phyloP scores from a whole-genome alignment of 345 rosid genomes.

The Salix koriyanagi region DNA sequence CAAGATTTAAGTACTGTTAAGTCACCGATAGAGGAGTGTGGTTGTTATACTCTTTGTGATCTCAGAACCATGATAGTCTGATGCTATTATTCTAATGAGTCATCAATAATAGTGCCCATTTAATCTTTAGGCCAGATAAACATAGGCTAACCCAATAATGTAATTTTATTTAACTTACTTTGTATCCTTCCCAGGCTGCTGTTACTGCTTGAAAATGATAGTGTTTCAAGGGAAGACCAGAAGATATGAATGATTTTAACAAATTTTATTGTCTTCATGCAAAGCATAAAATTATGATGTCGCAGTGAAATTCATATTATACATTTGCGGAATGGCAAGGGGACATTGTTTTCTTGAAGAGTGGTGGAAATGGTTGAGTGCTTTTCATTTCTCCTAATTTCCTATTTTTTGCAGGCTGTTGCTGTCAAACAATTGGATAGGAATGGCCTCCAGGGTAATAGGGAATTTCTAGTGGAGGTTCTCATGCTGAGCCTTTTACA shows the following conservation, averaged over 20 bases:
- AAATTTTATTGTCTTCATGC: not conserved
- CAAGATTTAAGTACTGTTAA: too few relatives aligned
- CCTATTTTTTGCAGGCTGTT: constrained; percentile 53
- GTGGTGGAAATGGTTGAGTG: not conserved
- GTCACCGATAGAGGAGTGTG: not conserved
- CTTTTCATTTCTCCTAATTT: not conserved
- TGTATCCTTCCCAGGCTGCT: not conserved
- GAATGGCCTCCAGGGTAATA: constrained; percentile 96
- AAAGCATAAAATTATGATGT: not conserved
- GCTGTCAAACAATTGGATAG: constrained; percentile 96
- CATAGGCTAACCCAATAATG: not conserved
- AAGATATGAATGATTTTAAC: not conserved
- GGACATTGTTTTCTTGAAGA: not conserved
- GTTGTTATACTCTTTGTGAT: not conserved
- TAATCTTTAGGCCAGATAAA: not conserved
- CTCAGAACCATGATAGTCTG: too few relatives aligned
- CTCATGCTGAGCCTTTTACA: constrained; percentile 99
- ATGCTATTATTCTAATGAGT: not conserved
- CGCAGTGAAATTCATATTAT: not conserved
- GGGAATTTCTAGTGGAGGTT: constrained; percentile 97
- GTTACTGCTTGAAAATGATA: not conserved
- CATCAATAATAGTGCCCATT: not conserved
- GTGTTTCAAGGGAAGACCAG: constrained; percentile 3
- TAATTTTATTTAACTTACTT: not conserved
- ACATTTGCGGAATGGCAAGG: not conserved